A percentile compares a stretch with the other conserved stretches of the same genome.
Evolutionary conservation across 768 basidiomycete species (phyloP).

Genomic region (Pleurotus salmoneostramineus): DNA sequence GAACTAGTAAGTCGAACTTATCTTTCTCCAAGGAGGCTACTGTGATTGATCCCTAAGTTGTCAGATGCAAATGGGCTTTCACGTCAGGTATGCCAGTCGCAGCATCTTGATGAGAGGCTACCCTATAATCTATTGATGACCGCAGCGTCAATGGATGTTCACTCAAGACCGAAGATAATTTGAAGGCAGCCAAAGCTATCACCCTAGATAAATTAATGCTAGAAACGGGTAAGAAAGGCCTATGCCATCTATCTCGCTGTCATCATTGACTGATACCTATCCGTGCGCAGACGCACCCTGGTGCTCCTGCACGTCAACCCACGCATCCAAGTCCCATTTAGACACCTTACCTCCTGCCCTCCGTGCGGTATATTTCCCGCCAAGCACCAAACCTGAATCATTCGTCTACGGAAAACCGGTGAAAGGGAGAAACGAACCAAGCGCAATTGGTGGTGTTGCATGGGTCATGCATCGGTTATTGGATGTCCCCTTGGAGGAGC

Average conservation of each 20-base stretch:
- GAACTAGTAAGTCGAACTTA: constrained; percentile 52
- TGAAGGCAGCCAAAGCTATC: constrained; percentile 51
- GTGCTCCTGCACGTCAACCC: constrained; percentile 67
- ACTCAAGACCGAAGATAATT: constrained; percentile 66
- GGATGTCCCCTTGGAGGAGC: constrained; percentile 44
- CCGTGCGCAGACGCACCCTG: constrained; percentile 58
- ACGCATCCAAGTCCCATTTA: constrained; percentile 53
- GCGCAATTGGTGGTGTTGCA: constrained; percentile 61
- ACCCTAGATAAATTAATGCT: constrained; percentile 59
- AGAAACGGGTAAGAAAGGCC: constrained; percentile 57
- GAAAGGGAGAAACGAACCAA: constrained; percentile 78
- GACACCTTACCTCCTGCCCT: constrained; percentile 42
- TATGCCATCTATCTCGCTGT: not conserved
- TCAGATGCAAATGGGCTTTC: constrained; percentile 72
- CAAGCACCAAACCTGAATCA: constrained; percentile 48
- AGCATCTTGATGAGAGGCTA: not conserved
- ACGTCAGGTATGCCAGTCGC: constrained; percentile 39
- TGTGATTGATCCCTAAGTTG: no score
- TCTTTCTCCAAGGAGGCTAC: not conserved
- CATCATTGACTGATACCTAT: not conserved
- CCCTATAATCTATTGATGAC: not conserved
- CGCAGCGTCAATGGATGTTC: constrained; percentile 71
- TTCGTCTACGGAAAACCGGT: constrained; percentile 58
- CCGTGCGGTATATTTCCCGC: constrained; percentile 47
- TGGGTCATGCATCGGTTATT: constrained; percentile 59